A percentile compares a stretch with the other conserved stretches of the same genome.
phyloP scores from a whole-genome alignment of 2,329 filamentous ascomycete species.

The Penicillium sclerotiorum region DNA sequence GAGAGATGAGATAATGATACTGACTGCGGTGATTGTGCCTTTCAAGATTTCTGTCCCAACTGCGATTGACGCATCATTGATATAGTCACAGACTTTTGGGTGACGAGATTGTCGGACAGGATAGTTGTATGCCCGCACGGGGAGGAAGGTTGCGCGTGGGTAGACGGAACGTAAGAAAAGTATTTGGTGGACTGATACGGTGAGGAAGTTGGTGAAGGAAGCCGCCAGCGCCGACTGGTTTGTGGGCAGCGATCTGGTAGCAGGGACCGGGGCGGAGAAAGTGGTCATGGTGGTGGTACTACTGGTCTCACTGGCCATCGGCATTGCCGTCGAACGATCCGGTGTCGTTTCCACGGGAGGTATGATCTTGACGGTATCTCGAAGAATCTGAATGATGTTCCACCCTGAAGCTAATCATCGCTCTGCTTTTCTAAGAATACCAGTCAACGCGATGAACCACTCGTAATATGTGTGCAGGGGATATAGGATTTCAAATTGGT shows the following conservation, averaged over 20 bases:
- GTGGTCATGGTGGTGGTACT: slow-evolving; percentile 44
- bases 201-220: slow-evolving; percentile 78
- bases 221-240: slow-evolving; percentile 63
- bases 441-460: slow-evolving; percentile 27
- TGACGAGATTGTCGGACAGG: slow-evolving; percentile 84
- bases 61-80: slow-evolving; percentile 76
- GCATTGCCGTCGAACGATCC: slow-evolving; percentile 40
- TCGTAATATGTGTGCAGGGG: background rate
- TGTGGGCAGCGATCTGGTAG: slow-evolving; percentile 47
- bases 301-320: slow-evolving; percentile 46
- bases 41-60: slow-evolving; percentile 70
- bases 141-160: slow-evolving; percentile 74
- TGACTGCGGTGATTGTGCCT: slow-evolving; percentile 58
- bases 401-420: slow-evolving; percentile 49
- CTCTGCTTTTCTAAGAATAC: slow-evolving; percentile 40
- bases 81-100: slow-evolving; percentile 82
- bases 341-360: slow-evolving; percentile 37
- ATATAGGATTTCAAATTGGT: background rate
- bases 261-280: slow-evolving; percentile 43
- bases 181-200: slow-evolving; percentile 80
- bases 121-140: slow-evolving; percentile 78
- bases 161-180: slow-evolving; percentile 82
- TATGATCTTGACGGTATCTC: slow-evolving; percentile 40
- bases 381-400: slow-evolving; percentile 45
- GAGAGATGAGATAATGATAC: slow-evolving; percentile 58